These are phyloP conservation scores for Basipetospora chlamydospora DNA, from an alignment of 2,329 filamentous ascomycete species.

Conservation along the genomic window DNA sequence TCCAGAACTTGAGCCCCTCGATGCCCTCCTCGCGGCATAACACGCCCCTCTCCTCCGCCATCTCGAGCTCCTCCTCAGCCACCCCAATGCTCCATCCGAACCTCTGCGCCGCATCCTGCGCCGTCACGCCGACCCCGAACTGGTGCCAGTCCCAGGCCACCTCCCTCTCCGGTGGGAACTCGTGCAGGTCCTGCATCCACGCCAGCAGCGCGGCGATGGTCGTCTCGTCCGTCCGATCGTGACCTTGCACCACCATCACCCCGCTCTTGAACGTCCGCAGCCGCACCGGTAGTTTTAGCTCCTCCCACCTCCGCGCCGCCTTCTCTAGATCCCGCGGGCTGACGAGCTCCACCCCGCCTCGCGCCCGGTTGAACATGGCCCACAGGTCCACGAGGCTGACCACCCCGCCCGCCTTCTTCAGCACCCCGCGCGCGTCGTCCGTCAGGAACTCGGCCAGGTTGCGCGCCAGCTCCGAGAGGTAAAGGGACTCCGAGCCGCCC, in stretches of 20 bases:
- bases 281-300: conserved; percentile 70
- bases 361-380: conserved; percentile 86
- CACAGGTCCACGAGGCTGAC: conserved; percentile 83
- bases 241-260: conserved; percentile 81
- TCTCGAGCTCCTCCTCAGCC: conserved; percentile 86
- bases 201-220: conserved; percentile 61
- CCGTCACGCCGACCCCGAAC: conserved; percentile 77
- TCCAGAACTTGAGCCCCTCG: conserved; percentile 87
- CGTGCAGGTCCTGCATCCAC: conserved; percentile 65
- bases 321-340: conserved; percentile 86
- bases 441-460: conserved; percentile 82
- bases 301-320: conserved; percentile 78
- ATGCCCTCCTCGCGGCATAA: conserved; percentile 85
- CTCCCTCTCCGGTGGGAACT: conserved; percentile 47
- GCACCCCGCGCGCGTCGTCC: conserved; percentile 64
- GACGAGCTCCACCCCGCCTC: conserved; percentile 87
- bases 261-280: conserved; percentile 83
- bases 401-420: conserved; percentile 71
- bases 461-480: conserved; percentile 73
- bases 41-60: conserved; percentile 84
- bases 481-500: conserved; percentile 62
- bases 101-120: conserved; percentile 72
- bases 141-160: conserved; percentile 59
- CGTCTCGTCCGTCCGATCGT: conserved; percentile 79
- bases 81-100: conserved; percentile 98